Percentiles rank a stretch among this genome's conserved stretches.
Evolutionary conservation across 2,329 filamentous ascomycete species (phyloP).

Genomic region (Corynespora cassiicola): DNA sequence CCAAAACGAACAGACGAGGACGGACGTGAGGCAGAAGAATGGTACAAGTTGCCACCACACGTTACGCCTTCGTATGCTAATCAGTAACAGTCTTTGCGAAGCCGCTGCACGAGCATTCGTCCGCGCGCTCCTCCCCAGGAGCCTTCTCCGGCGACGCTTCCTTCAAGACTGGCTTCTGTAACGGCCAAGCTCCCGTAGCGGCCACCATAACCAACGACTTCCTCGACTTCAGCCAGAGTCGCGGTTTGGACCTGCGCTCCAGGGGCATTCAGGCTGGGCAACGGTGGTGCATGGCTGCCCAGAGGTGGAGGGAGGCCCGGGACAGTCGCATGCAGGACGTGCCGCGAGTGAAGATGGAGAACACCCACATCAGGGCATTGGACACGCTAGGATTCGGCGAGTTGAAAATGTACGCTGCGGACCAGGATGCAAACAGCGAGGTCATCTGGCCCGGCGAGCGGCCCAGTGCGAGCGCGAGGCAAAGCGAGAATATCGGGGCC

Average conservation of each 20-base stretch:
- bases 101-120: constrained; percentile 31
- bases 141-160: constrained; percentile 7
- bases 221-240: constrained; percentile 63
- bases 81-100: constrained; percentile 24
- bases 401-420: constrained; percentile 55
- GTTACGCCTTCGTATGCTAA: background rate
- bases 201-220: constrained; percentile 64
- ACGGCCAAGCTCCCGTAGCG: constrained; percentile 52
- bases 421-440: constrained; percentile 31
- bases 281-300: constrained; percentile 66
- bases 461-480: background rate
- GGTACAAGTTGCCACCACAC: constrained; percentile 16
- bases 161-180: constrained; percentile 25
- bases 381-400: constrained; percentile 54
- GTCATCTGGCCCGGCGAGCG: constrained; percentile 5
- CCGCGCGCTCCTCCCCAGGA: constrained; percentile 4
- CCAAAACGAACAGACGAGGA: constrained; percentile 26
- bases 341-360: constrained; percentile 56
- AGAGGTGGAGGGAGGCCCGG: constrained; percentile 58
- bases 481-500: too few species aligned
- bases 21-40: constrained; percentile 36
- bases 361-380: constrained; percentile 59
- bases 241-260: constrained; percentile 63
- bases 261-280: constrained; percentile 62
- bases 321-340: constrained; percentile 23